These are phyloP conservation scores for Podaxis carcinomalis DNA, from an alignment of 768 basidiomycete genomes.

Conservation along the genomic window DNA sequence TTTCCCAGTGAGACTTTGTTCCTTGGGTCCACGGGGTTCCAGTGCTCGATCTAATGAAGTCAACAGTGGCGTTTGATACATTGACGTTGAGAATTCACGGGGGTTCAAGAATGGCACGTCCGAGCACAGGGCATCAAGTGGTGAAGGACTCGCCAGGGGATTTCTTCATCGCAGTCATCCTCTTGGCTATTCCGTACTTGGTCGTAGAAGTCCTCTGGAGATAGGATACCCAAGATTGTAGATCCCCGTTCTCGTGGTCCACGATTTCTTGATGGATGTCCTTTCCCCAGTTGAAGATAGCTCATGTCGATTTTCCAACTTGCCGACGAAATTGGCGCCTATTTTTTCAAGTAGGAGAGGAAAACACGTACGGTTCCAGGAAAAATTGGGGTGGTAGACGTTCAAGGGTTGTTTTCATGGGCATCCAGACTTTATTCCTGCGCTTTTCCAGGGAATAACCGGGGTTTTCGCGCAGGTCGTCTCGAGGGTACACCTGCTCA, in stretches of 20 bases:
- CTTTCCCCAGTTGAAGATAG: conserved; percentile 19
- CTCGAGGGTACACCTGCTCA: conserved; percentile 27
- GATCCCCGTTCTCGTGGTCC: conserved; percentile 18
- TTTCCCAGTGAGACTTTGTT: conserved; percentile 23
- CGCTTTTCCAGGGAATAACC: conserved; percentile 24
- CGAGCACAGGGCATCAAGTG: conserved; percentile 30
- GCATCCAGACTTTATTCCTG: conserved; percentile 21
- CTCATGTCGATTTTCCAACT: conserved; percentile 20
- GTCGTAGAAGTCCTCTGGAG: conserved; percentile 16
- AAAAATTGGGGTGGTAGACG: conserved; percentile 20
- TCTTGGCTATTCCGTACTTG: conserved; percentile 22
- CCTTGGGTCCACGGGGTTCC: conserved; percentile 22
- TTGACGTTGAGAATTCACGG: conserved; percentile 15
- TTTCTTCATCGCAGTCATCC: conserved; percentile 26
- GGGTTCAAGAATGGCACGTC: conserved; percentile 37
- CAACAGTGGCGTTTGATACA: neutral
- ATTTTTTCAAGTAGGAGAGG: conserved; percentile 15
- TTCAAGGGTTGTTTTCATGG: conserved; percentile 28
- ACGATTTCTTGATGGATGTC: conserved; percentile 16
- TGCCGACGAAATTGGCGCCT: conserved; percentile 20
- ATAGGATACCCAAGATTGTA: conserved; percentile 18
- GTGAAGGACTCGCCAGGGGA: conserved; percentile 25
- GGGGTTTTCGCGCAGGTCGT: conserved; percentile 20
- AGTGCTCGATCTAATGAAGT: conserved; percentile 17
- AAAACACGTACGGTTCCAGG: conserved; percentile 25